Conservation (phyloP, 2,329 filamentous ascomycete genomes). For the Fusarium staphyleae region DNA sequence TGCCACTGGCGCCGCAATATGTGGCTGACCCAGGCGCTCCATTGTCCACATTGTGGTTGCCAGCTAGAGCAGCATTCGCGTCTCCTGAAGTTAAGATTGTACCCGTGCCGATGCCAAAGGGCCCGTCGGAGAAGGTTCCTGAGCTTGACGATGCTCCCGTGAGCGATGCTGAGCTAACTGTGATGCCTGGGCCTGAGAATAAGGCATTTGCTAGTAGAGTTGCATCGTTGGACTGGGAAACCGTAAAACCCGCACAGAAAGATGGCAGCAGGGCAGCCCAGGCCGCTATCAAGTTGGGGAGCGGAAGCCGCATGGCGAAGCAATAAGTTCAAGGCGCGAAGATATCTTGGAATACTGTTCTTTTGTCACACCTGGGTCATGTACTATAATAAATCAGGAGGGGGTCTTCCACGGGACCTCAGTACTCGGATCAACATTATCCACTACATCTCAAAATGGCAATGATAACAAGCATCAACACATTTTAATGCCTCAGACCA, state of each 20-base stretch:
- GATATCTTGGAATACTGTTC: too few relatives aligned
- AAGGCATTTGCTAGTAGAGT: constrained; percentile 2
- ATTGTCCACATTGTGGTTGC: constrained; percentile 4
- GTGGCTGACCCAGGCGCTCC: background rate
- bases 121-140: constrained; percentile 11
- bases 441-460: too few relatives aligned
- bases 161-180: background rate
- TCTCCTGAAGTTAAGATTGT: constrained; percentile 12
- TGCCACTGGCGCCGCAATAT: background rate
- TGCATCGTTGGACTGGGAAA: background rate
- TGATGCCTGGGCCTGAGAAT: constrained; percentile 2
- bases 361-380: too few relatives aligned
- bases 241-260: background rate
- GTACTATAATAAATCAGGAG: too few relatives aligned
- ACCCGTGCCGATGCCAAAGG: constrained; percentile 16
- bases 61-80: background rate
- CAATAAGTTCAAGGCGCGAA: too few relatives aligned
- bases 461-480: too few relatives aligned
- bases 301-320: background rate
- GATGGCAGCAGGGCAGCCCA: background rate
- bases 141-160: background rate
- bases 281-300: background rate
- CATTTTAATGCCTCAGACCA: too few relatives aligned
- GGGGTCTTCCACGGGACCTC: too few relatives aligned
- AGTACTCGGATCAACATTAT: too few relatives aligned